These are phyloP conservation scores for Prinsepia uniflora DNA, from an alignment of 306 rosid species.

Conservation along the genomic window DNA sequence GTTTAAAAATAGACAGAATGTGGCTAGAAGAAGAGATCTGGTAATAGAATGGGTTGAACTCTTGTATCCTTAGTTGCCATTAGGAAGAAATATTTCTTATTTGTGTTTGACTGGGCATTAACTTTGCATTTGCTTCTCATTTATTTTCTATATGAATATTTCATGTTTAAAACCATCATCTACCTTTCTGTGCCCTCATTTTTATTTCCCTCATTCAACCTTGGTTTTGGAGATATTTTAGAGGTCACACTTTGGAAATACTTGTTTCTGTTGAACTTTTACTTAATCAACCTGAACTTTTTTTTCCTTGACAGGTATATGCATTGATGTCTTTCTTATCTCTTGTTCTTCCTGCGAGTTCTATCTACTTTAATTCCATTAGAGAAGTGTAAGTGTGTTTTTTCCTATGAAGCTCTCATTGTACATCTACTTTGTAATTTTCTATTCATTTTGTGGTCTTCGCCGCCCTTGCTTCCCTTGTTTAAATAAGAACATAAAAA, in stretches of 20 bases:
- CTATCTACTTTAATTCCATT: conserved; percentile 84
- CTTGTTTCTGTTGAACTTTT: conserved; percentile 20
- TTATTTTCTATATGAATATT: neutral
- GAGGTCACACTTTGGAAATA: conserved; percentile 10
- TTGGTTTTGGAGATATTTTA: neutral
- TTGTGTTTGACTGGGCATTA: neutral
- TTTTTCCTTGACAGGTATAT: conserved; percentile 61
- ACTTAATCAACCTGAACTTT: neutral
- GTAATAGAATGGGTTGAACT: neutral
- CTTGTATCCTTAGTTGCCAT: neutral
- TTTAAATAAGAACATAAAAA: neutral
- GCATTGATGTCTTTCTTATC: conserved; percentile 92
- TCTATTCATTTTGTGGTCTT: conserved; percentile 11
- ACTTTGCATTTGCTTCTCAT: neutral
- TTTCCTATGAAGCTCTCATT: neutral
- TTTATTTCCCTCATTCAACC: neutral
- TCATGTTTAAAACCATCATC: neutral
- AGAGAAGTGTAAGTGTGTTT: conserved; percentile 86
- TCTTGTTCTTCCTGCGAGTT: conserved; percentile 62
- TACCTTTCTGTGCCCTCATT: neutral
- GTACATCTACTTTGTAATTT: neutral
- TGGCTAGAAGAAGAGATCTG: neutral
- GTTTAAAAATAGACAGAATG: neutral
- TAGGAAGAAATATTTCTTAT: neutral
- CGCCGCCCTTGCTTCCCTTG: conserved; percentile 13